phyloP scores from a whole-genome alignment of 169 alveolate genomes.

The Plasmodium malariae region DNA sequence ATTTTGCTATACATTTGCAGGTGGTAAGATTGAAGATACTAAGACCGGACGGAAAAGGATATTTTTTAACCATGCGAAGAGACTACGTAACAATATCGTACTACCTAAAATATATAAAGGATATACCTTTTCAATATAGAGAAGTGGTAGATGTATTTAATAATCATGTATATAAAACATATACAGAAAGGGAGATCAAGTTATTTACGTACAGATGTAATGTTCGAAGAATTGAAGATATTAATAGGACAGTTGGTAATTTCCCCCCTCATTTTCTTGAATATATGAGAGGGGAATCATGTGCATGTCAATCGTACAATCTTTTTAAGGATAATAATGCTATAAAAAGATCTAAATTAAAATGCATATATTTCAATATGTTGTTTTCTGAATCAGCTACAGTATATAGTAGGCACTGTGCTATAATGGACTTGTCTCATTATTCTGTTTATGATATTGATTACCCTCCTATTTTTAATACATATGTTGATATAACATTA shows the following conservation, averaged over 20 bases:
- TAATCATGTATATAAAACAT: slow-evolving; percentile 37
- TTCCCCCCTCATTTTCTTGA: slow-evolving; percentile 60
- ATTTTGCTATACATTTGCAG: not conserved
- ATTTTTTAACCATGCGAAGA: slow-evolving; percentile 70
- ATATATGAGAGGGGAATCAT: slow-evolving; percentile 62
- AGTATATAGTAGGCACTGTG: slow-evolving; percentile 58
- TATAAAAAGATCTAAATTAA: slow-evolving; percentile 60
- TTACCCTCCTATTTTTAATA: slow-evolving; percentile 74
- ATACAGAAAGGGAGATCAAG: slow-evolving; percentile 21
- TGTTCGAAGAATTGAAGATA: slow-evolving; percentile 48
- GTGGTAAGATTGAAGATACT: slow-evolving; percentile 47
- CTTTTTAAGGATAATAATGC: slow-evolving; percentile 35
- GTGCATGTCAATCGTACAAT: slow-evolving; percentile 55
- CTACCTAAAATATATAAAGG: slow-evolving; percentile 56
- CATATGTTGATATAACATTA: slow-evolving; percentile 55
- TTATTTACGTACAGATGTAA: slow-evolving; percentile 25
- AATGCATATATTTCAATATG: slow-evolving; percentile 65
- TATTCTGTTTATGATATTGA: slow-evolving; percentile 70
- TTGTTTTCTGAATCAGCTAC: slow-evolving; percentile 42
- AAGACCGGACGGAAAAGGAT: slow-evolving; percentile 66
- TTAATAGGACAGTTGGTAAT: slow-evolving; percentile 26
- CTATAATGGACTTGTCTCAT: slow-evolving; percentile 24
- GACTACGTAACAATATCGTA: slow-evolving; percentile 62
- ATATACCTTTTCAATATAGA: slow-evolving; percentile 58
- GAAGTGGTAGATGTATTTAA: slow-evolving; percentile 64